Base-by-base conservation (phyloP, 768 basidiomycete species). In the Suillus variegatus region DNA sequence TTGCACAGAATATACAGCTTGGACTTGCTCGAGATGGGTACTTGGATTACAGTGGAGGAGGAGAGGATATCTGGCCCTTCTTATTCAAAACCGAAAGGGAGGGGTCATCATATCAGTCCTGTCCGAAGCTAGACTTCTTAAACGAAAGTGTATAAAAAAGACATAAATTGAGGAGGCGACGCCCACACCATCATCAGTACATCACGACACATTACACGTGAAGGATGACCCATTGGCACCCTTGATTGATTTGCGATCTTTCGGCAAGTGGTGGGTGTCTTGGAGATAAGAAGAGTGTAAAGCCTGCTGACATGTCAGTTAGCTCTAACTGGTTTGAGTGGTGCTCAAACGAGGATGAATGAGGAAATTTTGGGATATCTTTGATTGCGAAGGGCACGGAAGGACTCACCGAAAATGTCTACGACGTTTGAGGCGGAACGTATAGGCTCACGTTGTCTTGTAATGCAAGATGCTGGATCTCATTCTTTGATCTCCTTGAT, bases 191-290 rank as follows among this genome's bases (percentile, higher is more conserved):
- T 67, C 65, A 47, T 72, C 56, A 73, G 70, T 73, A 70, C 69
- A 70, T 72, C 73, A 76, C 75, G 70, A 73, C 68, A 76, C 73
- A 69, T 67, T 68, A 75, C 73, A 71, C 73, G 73, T 68, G 75
- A 65, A 61, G 22, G 70, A 67, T 47, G 74, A 66, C 69, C 71
- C 75, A 71, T 70, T 62, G 76, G 69, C 73, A 76, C 72, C 75
- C 67, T 60, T 69, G 62, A 62, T 72, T 62, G 65, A 41, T 67
- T 65, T 62, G 67, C 65, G 35, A 40, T 14, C 6, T 20, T 63
- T 58, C 67, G 71, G 62, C 66, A 69, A 56, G 60, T 61, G 57
- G 64, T 61, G 62, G 67, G 61, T 38, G 64, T 58, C 41, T 64
- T 62, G 60, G 57, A 62, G 63, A 65, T 69, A 71, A 66, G 67